Evolutionary conservation across 192 early-diverging fungal genomes (phyloP).

Genomic region (Coemansia sp.): DNA sequence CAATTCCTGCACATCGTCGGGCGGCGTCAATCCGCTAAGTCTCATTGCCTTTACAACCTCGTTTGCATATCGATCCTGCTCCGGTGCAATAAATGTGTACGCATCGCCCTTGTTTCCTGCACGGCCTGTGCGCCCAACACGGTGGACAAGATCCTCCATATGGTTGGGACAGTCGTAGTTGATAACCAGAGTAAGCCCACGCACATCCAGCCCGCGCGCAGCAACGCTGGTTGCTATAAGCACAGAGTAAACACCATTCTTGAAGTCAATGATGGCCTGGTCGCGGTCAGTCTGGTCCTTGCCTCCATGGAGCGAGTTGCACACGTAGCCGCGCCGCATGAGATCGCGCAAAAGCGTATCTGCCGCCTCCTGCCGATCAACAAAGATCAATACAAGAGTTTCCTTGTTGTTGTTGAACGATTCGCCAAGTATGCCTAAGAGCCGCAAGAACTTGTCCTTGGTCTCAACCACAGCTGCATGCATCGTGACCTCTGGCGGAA

Average conservation of each 20-base stretch:
- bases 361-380: slow-evolving; percentile 92
- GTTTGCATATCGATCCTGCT: slow-evolving; percentile 91
- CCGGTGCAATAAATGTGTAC: slow-evolving; percentile 92
- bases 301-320: slow-evolving; percentile 92
- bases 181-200: slow-evolving; percentile 86
- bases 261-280: slow-evolving; percentile 92
- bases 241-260: slow-evolving; percentile 82
- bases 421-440: slow-evolving; percentile 86
- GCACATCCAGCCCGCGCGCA: slow-evolving; percentile 93
- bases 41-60: slow-evolving; percentile 89
- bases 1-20: slow-evolving; percentile 73
- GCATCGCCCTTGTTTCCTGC: slow-evolving; percentile 98
- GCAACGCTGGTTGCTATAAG: slow-evolving; percentile 97
- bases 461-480: slow-evolving; percentile 85
- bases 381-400: slow-evolving; percentile 84
- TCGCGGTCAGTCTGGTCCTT: slow-evolving; percentile 93
- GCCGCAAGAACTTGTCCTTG: slow-evolving; percentile 76
- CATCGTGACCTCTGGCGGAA: slow-evolving; percentile 84
- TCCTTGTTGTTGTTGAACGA: slow-evolving; percentile 70
- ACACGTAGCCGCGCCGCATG: slow-evolving; percentile 80
- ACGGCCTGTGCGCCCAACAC: slow-evolving; percentile 95
- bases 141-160: slow-evolving; percentile 98
- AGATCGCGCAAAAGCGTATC: slow-evolving; percentile 86
- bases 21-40: slow-evolving; percentile 71
- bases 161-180: slow-evolving; percentile 99